Evolutionary conservation across 768 basidiomycete species (phyloP).

Genomic region (Glaciozyma antarctica): DNA sequence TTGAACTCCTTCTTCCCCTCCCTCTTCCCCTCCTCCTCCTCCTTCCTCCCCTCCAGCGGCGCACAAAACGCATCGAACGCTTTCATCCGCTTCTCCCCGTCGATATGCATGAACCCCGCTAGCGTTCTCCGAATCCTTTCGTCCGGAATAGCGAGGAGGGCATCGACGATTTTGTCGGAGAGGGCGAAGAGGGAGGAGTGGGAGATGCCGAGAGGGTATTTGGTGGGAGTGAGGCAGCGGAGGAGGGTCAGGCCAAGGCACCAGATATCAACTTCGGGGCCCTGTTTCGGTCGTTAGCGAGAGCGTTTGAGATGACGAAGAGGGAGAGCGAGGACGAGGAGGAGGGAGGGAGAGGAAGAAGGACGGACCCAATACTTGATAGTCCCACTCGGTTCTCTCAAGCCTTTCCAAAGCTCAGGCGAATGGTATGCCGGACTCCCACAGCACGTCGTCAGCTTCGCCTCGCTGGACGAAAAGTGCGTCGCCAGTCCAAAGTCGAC

Average conservation of each 20-base stretch:
- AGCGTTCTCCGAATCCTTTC: slow-evolving; percentile 34
- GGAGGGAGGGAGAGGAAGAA: no score
- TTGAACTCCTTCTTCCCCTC: slow-evolving; percentile 38
- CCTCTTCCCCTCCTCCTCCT: not conserved
- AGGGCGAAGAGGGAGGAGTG: slow-evolving; percentile 39
- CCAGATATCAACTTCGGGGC: slow-evolving; percentile 46
- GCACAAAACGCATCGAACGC: slow-evolving; percentile 37
- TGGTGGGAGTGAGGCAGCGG: slow-evolving; percentile 37
- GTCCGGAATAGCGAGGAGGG: slow-evolving; percentile 36
- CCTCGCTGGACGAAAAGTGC: slow-evolving; percentile 39
- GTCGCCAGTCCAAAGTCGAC: slow-evolving; percentile 45
- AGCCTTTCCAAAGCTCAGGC: slow-evolving; percentile 42
- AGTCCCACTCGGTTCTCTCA: slow-evolving; percentile 39
- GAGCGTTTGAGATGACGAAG: not conserved
- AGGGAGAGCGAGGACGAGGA: no score
- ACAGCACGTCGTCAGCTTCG: slow-evolving; percentile 45
- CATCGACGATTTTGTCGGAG: slow-evolving; percentile 38
- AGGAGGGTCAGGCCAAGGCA: slow-evolving; percentile 43
- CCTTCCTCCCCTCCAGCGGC: not conserved
- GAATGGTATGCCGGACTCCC: slow-evolving; percentile 39
- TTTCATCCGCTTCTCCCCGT: slow-evolving; percentile 38
- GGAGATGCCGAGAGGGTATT: slow-evolving; percentile 43
- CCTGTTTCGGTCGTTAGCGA: slow-evolving; percentile 16
- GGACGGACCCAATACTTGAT: slow-evolving; percentile 40
- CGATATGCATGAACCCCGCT: slow-evolving; percentile 39